Evolutionary conservation across 371 early-diverging fungal genomes (phyloP).

Genomic region (Nosema granulosis): DNA sequence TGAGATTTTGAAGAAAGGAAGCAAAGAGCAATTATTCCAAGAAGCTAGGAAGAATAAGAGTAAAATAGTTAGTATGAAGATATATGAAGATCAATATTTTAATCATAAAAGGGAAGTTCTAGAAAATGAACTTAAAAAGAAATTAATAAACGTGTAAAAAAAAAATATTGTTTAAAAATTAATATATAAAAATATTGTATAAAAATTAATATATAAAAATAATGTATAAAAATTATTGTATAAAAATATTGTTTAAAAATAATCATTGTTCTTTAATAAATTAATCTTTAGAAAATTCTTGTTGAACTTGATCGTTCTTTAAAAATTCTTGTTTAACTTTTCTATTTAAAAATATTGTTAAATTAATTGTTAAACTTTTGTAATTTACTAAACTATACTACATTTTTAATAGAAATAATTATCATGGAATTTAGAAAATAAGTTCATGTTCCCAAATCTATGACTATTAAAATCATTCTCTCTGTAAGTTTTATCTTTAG

Average conservation of each 20-base stretch:
- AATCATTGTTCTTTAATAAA: no score
- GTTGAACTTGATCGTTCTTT: no score
- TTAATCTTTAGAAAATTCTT: no score
- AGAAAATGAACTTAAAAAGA: neutral
- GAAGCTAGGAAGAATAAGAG: neutral
- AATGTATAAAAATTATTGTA: no score
- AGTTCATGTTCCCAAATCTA: neutral
- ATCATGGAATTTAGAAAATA: neutral
- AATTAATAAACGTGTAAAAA: neutral
- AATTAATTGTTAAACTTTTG: neutral
- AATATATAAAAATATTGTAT: no score
- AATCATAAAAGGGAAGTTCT: constrained; percentile 11
- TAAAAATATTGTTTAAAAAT: no score
- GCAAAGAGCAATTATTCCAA: no score
- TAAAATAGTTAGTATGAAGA: neutral
- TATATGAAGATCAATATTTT: neutral
- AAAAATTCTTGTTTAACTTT: no score
- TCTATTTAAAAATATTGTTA: neutral
- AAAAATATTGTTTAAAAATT: neutral
- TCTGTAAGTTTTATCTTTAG: constrained; percentile 55
- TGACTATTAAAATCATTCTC: constrained; percentile 7
- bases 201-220: no score
- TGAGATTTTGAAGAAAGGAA: constrained; percentile 2
- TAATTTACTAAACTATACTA: neutral
- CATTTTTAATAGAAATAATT: neutral